A percentile compares a stretch with the other conserved stretches of the same genome.
These are phyloP conservation scores for Alternaria triticina DNA, from an alignment of 2,329 filamentous ascomycete genomes.

Conservation along the genomic window DNA sequence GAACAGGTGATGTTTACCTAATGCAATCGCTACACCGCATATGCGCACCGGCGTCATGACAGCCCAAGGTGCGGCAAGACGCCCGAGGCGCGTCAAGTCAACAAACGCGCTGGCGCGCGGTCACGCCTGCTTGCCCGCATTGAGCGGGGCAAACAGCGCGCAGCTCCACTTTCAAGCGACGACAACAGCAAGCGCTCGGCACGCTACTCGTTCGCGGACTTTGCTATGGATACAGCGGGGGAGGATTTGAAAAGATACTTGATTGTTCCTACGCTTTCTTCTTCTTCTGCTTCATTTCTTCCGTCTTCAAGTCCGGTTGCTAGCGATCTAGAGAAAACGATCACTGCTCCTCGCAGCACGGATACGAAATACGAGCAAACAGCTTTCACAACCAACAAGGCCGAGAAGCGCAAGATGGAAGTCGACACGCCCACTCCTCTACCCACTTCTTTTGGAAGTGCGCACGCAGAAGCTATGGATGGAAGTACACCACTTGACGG, in stretches of 20 bases:
- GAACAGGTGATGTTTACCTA: neutral
- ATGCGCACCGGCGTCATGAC: neutral
- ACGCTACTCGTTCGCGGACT: neutral
- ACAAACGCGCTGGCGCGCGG: slow-evolving; percentile 29
- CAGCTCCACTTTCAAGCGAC: neutral
- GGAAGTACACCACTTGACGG: neutral
- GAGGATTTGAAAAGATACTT: slow-evolving; percentile 30
- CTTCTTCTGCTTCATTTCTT: slow-evolving; percentile 21
- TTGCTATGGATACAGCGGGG: slow-evolving; percentile 15
- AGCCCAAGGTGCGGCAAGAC: neutral
- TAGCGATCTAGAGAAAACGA: too few relatives aligned
- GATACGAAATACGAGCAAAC: neutral
- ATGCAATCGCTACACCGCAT: neutral
- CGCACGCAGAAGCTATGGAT: neutral
- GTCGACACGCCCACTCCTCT: slow-evolving; percentile 6
- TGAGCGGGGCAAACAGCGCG: neutral
- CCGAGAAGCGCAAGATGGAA: slow-evolving; percentile 12
- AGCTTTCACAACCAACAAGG: neutral
- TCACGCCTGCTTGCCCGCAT: slow-evolving; percentile 16
- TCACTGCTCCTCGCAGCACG: too few relatives aligned
- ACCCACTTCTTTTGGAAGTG: neutral
- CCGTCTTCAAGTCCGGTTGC: slow-evolving; percentile 10
- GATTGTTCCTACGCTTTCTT: slow-evolving; percentile 15
- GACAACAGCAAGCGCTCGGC: slow-evolving; percentile 6
- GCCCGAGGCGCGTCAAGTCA: neutral